Conservation (phyloP, 2,329 filamentous ascomycete genomes). For the Scedosporium aurantiacum region DNA sequence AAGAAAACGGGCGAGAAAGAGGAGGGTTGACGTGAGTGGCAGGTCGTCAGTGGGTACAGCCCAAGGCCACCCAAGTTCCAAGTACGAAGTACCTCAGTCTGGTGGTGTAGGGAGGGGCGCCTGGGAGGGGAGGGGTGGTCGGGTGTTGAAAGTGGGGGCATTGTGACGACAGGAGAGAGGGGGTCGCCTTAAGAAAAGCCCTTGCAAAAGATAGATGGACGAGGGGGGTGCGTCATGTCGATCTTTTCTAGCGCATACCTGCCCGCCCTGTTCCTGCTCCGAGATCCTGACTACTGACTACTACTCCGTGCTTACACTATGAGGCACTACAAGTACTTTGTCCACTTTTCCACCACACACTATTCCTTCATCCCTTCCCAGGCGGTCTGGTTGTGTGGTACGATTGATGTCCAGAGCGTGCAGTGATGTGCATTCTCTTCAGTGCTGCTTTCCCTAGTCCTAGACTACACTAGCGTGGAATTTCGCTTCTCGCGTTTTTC, state of each 20-base stretch:
- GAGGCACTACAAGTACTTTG: too few relatives aligned
- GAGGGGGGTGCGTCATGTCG: background rate
- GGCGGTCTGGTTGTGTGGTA: too few relatives aligned
- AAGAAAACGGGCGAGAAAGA: background rate
- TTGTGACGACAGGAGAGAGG: background rate
- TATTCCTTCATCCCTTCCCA: too few relatives aligned
- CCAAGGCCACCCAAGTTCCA: background rate
- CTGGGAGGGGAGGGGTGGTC: background rate
- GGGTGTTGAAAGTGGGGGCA: background rate
- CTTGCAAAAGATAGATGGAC: background rate
- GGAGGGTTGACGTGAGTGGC: background rate
- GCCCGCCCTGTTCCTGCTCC: too few relatives aligned
- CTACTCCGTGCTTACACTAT: too few relatives aligned
- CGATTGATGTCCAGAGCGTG: background rate
- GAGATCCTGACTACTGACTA: too few relatives aligned
- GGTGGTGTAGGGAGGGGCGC: background rate
- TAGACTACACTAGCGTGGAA: background rate
- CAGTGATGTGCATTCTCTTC: background rate
- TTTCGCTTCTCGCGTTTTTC: background rate
- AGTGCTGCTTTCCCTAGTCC: too few relatives aligned
- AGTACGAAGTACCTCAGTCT: background rate
- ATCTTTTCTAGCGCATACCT: too few relatives aligned
- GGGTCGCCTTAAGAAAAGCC: background rate
- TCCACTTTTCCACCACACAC: too few relatives aligned
- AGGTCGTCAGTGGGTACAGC: background rate